Conservation (phyloP, 306 rosid genomes). For the Rosa lucieae region DNA sequence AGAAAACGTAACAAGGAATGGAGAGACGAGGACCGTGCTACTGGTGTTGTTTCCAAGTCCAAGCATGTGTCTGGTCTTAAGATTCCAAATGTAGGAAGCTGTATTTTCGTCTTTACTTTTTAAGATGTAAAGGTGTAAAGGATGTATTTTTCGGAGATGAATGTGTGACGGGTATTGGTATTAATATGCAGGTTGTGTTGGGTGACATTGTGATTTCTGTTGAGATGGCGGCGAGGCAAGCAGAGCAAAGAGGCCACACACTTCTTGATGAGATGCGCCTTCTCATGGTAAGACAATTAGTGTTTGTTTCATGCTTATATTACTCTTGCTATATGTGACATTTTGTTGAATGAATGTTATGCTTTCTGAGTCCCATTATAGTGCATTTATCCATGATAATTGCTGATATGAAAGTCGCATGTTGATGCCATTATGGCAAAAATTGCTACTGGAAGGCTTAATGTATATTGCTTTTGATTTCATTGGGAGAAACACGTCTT, state of each 20-base stretch:
- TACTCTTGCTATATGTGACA: neutral
- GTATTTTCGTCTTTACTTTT: neutral
- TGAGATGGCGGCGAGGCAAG: conserved; percentile 93
- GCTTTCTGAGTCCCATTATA: neutral
- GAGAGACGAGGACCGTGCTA: conserved; percentile 88
- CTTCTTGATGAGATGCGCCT: conserved; percentile 87
- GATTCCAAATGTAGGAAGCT: conserved; percentile 70
- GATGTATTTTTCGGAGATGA: conserved; percentile 19
- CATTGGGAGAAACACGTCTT: too few relatives aligned
- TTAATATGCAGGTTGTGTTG: conserved; percentile 71
- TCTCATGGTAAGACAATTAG: conserved; percentile 60
- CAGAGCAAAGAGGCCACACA: conserved; percentile 82
- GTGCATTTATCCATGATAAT: neutral
- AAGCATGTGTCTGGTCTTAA: conserved; percentile 67
- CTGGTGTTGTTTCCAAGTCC: conserved; percentile 89
- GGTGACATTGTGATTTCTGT: conserved; percentile 86
- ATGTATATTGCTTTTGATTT: too few relatives aligned
- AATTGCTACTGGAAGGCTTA: neutral
- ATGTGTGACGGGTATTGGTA: conserved; percentile 23
- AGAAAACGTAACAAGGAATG: conserved; percentile 81
- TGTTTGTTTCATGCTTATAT: neutral
- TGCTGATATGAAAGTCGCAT: neutral
- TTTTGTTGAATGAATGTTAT: neutral
- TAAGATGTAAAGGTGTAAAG: neutral
- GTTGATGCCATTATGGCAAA: neutral